Percentiles rank a stretch among this genome's conserved stretches.
phyloP scores from a whole-genome alignment of 306 rosid species.

The Mimosa pudica region DNA sequence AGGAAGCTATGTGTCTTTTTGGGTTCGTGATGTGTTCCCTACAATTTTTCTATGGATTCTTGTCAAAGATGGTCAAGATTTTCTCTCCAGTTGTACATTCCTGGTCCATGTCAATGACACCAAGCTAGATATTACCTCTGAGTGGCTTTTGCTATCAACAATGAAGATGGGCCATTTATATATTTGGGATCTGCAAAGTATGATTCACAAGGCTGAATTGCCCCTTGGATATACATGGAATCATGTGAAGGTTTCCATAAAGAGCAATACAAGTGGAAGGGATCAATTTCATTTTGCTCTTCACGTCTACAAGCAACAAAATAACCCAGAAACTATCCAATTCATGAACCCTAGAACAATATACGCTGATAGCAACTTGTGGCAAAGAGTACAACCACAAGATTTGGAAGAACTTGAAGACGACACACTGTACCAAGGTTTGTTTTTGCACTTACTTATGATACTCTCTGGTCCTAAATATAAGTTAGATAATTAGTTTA shows the following conservation, averaged over 20 bases:
- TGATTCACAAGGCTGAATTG: not conserved
- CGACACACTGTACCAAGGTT: not conserved
- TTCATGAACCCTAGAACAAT: not conserved
- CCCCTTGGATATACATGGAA: not conserved
- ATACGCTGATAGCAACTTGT: not conserved
- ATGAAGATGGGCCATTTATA: not conserved
- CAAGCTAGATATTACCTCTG: not conserved
- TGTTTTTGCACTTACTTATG: not conserved
- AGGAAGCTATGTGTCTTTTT: not conserved
- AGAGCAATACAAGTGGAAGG: not conserved
- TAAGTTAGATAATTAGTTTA: too few relatives aligned
- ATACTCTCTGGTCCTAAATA: too few relatives aligned
- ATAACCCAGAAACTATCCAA: not conserved
- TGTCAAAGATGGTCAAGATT: not conserved
- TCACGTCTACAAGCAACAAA: not conserved
- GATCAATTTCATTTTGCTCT: not conserved
- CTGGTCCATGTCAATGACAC: not conserved
- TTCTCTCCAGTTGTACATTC: not conserved
- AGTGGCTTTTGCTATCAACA: not conserved
- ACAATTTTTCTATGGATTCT: not conserved
- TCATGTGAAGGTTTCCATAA: not conserved
- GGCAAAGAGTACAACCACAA: not conserved
- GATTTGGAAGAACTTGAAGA: not conserved
- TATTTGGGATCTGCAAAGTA: not conserved
- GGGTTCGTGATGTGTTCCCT: constrained; percentile 20